Evolutionary conservation across 23 red algal species (phyloP), one percentile per base, ranked within the genome.

Genomic region (Agarophyton chilense): DNA sequence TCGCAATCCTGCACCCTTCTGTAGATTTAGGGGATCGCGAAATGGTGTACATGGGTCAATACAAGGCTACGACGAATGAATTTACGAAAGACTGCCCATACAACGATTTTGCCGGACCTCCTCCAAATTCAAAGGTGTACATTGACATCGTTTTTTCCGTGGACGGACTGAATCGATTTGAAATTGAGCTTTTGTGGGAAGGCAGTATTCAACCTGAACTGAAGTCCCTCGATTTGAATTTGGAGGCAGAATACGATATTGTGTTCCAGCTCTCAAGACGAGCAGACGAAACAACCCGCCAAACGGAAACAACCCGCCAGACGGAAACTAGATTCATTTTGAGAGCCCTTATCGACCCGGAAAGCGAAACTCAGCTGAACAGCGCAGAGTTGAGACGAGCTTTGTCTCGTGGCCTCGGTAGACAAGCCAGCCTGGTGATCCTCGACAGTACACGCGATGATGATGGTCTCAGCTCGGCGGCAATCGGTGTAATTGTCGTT

Each of bases 1-100:
- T 94, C 4, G n/a, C 53, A 5, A 94, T 94, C 44, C 73, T 94
- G 41, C 91, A 94, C 50, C 91, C 91, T 32, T 52, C 85, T 41
- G 52, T 94, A 32, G 28, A 56, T 70, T 39, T 57, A 13, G 50
- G 50, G 16, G 51, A 76, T 56, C 50, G 42, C 6, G 35, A 72
- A 63, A 39, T 33, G 31, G 19, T 63, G 16, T 88, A 88, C 83
- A 88, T 63, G 43, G 43, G 22, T 34, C 46, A 50, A 4, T 42
- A 60, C 12, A 22, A 42, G 18, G 65, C 64, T 40, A 17, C 16
- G 2, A 55, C 35, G 0, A 67, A 55, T 31, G 33, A 70, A 25
- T 39, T 25, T 55, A 22, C 44, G 17, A 40, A 72, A 11, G 64
- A 70, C 40, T 88, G 83, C 43, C 83, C 83, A n/a, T 88, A 52